Evolutionary conservation across 495 filamentous ascomycete species (phyloP).

Genomic region (Trichoderma orchidacearum): DNA sequence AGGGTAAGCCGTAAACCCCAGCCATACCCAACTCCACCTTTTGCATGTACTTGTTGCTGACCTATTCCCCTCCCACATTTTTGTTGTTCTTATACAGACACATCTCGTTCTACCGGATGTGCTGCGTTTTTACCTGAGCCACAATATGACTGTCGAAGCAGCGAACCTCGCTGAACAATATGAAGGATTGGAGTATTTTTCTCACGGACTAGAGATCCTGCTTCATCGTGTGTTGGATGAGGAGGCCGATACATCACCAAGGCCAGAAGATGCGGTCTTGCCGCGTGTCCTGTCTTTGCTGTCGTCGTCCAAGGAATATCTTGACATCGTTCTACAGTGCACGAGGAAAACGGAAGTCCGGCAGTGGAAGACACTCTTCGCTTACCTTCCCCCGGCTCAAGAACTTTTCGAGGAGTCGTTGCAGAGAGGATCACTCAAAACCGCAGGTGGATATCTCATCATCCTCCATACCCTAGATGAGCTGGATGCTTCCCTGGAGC

Average conservation of each 20-base stretch:
- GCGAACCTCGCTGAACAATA: conserved; percentile 69
- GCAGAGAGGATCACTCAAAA: conserved; percentile 73
- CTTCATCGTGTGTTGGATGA: conserved; percentile 90
- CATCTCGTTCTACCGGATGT: conserved; percentile 85
- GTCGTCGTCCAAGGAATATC: conserved; percentile 75
- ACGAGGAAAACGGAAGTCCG: conserved; percentile 94
- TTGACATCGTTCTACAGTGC: conserved; percentile 94
- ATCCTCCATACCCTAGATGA: conserved; percentile 91
- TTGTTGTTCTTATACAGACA: conserved; percentile 33
- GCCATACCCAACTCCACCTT: neutral
- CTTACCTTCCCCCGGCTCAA: conserved; percentile 75
- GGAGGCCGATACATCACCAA: conserved; percentile 69
- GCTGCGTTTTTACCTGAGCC: conserved; percentile 58
- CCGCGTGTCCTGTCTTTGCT: conserved; percentile 82
- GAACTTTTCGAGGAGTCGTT: conserved; percentile 88
- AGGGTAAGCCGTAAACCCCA: conserved; percentile 36
- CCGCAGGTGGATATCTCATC: conserved; percentile 91
- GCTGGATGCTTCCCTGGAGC: conserved; percentile 58
- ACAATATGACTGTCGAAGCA: conserved; percentile 60
- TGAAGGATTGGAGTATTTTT: conserved; percentile 74
- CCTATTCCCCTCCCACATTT: too few relatives aligned
- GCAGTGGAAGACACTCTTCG: conserved; percentile 88
- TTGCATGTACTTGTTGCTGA: conserved; percentile 7
- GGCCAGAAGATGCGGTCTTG: conserved; percentile 59
- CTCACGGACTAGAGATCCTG: conserved; percentile 84